Evolutionary conservation across 139 green algal species (phyloP).

Genomic region (Limnomonas spitsbergensis): DNA sequence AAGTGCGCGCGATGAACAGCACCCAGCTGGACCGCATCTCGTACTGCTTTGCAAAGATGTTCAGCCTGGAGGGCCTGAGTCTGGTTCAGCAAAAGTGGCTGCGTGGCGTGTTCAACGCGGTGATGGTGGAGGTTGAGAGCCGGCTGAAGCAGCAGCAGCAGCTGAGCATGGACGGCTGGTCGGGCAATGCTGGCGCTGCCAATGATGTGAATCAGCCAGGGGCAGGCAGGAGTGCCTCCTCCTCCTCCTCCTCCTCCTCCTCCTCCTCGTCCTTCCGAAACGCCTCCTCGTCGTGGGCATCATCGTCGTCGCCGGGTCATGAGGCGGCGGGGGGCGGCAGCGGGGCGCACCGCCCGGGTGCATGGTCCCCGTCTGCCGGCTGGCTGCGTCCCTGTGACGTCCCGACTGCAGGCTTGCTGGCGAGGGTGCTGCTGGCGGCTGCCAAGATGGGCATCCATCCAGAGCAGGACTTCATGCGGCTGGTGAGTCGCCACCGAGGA

Average conservation of each 20-base stretch:
- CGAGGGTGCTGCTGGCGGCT: not conserved
- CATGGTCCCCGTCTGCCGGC: too few relatives aligned
- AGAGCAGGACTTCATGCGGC: not conserved
- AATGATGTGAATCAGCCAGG: too few relatives aligned
- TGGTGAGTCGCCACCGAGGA: not conserved
- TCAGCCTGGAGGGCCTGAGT: not conserved
- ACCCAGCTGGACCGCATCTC: not conserved
- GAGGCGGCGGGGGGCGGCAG: too few relatives aligned
- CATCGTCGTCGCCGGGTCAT: not conserved
- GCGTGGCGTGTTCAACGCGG: not conserved
- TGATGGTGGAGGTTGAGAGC: not conserved
- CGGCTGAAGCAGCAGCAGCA: not conserved
- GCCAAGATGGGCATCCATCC: not conserved
- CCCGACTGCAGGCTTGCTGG: not conserved
- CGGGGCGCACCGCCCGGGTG: not conserved
- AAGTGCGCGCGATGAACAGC: not conserved
- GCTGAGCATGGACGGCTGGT: not conserved
- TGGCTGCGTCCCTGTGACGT: too few relatives aligned
- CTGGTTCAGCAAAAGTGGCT: not conserved
- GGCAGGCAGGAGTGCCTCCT: not conserved
- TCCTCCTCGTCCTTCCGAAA: not conserved
- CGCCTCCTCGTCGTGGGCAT: not conserved
- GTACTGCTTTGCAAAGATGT: slow-evolving; percentile 2
- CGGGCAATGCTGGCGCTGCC: too few relatives aligned
- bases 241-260: too few relatives aligned